Evolutionary conservation across 805 yeast genomes (phyloP), one percentile per base, ranked within the genome.

Genomic region (Saturnispora ahearnii): DNA sequence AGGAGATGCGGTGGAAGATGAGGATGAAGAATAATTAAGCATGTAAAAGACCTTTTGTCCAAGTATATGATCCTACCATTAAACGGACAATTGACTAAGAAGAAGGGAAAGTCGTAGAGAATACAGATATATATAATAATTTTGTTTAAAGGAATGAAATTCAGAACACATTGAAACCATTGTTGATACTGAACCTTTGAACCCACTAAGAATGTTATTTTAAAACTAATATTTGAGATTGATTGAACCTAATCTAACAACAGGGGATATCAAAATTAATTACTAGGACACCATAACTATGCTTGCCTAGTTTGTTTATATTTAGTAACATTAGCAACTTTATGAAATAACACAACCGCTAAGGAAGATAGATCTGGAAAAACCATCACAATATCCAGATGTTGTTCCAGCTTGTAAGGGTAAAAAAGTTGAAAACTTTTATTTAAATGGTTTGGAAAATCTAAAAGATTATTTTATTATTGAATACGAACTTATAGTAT

Each of bases 341-440:
- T 65, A 21, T 69, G 59, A 55, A 82, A 79, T 3, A 75, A 60
- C 53, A 81, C 87, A 7, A 78, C 56, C 1, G 83, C 67, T 49
- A 81, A 66, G 0, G 88, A 69, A 2, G 95, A 81, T 58, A 85
- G 87, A 1, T 96, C 84, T 1, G 96, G 96, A 84, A 38, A 82
- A 68, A 0, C 88, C 73, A 0, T 96, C 97, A 64, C 95, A 87
- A 58, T 78, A 81, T 0, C 96, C 97, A 0, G 90, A 81, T 1
- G 89, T 78, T 11, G 85, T 54, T 0, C 86, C 87, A 2, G 71
- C 66, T 54, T 77, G 79, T 0, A 84, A 53, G 0, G 78, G 74
- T 11, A 76, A 59, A 2, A 70, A 2, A 70, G 56, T 8, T 70
- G 74, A 50, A 73, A 75, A 30, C 29, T 53, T 53, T 1, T 15